Conservation (phyloP, 75 land plant species). For the Pinus tabuliformis region DNA sequence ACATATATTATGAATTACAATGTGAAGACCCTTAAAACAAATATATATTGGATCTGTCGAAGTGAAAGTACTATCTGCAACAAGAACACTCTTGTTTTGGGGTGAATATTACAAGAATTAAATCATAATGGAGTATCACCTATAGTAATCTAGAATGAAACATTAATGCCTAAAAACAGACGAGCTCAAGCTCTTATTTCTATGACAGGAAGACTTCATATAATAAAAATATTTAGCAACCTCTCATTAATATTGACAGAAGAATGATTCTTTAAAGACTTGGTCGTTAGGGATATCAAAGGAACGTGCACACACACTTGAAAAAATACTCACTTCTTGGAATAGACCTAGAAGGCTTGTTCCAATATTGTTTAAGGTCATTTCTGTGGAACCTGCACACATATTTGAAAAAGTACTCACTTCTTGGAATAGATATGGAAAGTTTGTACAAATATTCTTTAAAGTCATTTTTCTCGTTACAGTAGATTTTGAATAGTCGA, state of each 20-base stretch:
- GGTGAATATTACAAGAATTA: conserved; percentile 2
- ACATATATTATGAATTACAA: background rate
- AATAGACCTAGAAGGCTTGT: conserved; percentile 84
- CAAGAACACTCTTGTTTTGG: background rate
- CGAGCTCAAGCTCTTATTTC: conserved; percentile 5
- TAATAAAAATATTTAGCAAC: background rate
- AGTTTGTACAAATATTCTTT: conserved; percentile 80
- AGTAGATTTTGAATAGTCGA: conserved; percentile 48
- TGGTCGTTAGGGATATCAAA: conserved; percentile 39
- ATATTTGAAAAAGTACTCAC: conserved; percentile 70
- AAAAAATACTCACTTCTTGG: conserved; percentile 77
- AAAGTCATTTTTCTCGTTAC: conserved; percentile 61
- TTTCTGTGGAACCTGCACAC: conserved; percentile 59
- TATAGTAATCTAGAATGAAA: background rate
- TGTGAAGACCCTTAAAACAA: background rate
- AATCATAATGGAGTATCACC: conserved; percentile 8
- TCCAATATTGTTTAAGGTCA: conserved; percentile 83
- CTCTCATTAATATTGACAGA: background rate
- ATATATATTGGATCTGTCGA: background rate
- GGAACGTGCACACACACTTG: conserved; percentile 52
- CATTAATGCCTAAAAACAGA: background rate
- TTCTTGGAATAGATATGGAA: conserved; percentile 84
- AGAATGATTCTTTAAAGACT: conserved; percentile 6
- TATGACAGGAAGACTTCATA: conserved; percentile 1
- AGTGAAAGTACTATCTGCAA: conserved; percentile 6